Base-by-base conservation (phyloP, 2,329 filamentous ascomycete genomes). In the Cercospora sp. region DNA sequence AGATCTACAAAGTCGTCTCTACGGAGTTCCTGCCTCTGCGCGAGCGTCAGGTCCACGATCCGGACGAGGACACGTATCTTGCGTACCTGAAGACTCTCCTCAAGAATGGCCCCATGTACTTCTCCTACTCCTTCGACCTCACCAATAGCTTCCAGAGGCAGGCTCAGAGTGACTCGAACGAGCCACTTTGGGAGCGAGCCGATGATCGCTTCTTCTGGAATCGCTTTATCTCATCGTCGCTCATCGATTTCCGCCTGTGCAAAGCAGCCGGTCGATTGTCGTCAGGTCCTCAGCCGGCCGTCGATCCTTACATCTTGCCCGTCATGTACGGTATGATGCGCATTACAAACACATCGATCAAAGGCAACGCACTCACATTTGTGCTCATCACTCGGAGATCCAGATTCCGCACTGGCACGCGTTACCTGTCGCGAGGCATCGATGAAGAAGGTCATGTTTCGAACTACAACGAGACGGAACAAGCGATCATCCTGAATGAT, bases 151-250 rank as follows among this genome's bases (percentile, higher is more conserved):
- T 98, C 83, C 95, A 99, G 82, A 89, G 95, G 71, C 95, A 98
- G 79, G 89, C 94, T 3, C 89, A 94, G 73, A 84, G 88, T 72
- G 89, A 97, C 78, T 82, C 84, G 65, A 86, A 87, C 16, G 83
- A 86, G 65, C 94, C 95, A 12, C 82, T 98, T 67, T 99, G 95
- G 95, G 90, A 91, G 84, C 86, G 93, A 73, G 90, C 94, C 71
- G 95, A 99, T 80, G 94, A 98, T 78, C 92, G 95, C 72, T 99
- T 99, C 85, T 99, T 97, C 84, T 99, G 94, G 93, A 99, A 99
- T 81, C 90, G 90, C 71, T 96, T 97, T 79, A 87, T 98, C 60
- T 92, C 94, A 79, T 90, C 91, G 7, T 93, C 97, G 76, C 82
- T 99, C 67, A 97, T 98, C 76, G 89, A 97, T 78, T 97, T 97